Conservation (phyloP, 352 stramenopile genomes). For the Globisporangium solare region DNA sequence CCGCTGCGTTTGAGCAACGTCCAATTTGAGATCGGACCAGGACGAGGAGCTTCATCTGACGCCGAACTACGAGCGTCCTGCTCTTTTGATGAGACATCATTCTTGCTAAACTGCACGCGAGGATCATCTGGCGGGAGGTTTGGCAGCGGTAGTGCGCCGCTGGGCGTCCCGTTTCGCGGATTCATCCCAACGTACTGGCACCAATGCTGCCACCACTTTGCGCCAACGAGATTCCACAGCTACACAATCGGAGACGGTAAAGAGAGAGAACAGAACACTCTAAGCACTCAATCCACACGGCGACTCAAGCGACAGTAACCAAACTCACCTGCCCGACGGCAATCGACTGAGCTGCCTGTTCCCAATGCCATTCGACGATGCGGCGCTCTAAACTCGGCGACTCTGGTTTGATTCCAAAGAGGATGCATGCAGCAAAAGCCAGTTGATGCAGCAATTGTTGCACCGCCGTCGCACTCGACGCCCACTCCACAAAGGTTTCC, state of each 20-base stretch:
- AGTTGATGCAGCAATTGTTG: constrained; percentile 65
- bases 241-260: constrained; percentile 13
- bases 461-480: constrained; percentile 26
- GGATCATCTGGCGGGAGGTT: constrained; percentile 25
- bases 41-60: constrained; percentile 19
- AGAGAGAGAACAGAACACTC: constrained; percentile 1
- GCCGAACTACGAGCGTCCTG: not conserved
- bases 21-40: constrained; percentile 81
- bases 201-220: constrained; percentile 79
- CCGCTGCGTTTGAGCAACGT: constrained; percentile 69
- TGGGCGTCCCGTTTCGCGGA: constrained; percentile 51
- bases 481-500: constrained; percentile 50
- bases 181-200: constrained; percentile 71
- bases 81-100: not conserved
- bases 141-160: constrained; percentile 52
- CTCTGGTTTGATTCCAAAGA: constrained; percentile 76
- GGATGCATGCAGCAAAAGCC: constrained; percentile 64
- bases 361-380: constrained; percentile 77
- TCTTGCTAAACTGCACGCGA: constrained; percentile 1
- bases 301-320: too few species aligned
- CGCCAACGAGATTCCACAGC: constrained; percentile 71
- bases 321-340: constrained; percentile 41
- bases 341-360: constrained; percentile 35
- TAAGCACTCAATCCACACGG: too few species aligned
- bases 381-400: constrained; percentile 56